A percentile compares a stretch with the other conserved stretches of the same genome.
Evolutionary conservation across 164 flowering plant species (phyloP).

Genomic region (Kalanchoe fedtschenkoi): DNA sequence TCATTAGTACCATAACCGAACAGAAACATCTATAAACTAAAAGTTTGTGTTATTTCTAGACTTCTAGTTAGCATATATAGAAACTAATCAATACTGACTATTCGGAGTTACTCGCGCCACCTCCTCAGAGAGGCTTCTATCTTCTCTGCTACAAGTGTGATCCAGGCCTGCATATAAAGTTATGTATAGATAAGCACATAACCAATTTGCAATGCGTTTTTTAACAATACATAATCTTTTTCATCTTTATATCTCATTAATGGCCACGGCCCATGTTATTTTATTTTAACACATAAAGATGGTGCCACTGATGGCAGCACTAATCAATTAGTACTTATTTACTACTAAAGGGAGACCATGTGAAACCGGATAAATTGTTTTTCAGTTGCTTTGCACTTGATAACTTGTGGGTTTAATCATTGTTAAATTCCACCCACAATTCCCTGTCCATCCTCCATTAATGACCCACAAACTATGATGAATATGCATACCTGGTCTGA

Average conservation of each 20-base stretch:
- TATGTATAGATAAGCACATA: not conserved
- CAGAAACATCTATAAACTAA: not conserved
- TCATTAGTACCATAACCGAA: not conserved
- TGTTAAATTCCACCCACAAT: not conserved
- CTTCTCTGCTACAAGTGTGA: constrained; percentile 65
- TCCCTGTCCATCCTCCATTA: not conserved
- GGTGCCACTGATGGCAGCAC: not conserved
- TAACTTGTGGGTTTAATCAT: not conserved
- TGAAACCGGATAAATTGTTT: not conserved
- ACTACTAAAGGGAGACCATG: not conserved
- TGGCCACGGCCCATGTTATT: not conserved
- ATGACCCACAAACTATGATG: not conserved
- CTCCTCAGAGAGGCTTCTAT: constrained; percentile 44
- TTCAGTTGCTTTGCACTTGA: not conserved
- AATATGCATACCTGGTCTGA: constrained; percentile 62
- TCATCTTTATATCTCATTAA: not conserved
- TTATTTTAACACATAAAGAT: not conserved
- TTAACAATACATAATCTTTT: not conserved
- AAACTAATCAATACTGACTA: not conserved
- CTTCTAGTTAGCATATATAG: no score
- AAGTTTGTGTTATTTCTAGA: not conserved
- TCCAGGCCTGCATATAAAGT: constrained; percentile 54
- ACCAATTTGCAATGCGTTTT: not conserved
- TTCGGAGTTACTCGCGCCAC: not conserved
- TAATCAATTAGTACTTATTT: not conserved